phyloP scores from a whole-genome alignment of 192 early-diverging fungal genomes.

The Linnemannia hyalina region DNA sequence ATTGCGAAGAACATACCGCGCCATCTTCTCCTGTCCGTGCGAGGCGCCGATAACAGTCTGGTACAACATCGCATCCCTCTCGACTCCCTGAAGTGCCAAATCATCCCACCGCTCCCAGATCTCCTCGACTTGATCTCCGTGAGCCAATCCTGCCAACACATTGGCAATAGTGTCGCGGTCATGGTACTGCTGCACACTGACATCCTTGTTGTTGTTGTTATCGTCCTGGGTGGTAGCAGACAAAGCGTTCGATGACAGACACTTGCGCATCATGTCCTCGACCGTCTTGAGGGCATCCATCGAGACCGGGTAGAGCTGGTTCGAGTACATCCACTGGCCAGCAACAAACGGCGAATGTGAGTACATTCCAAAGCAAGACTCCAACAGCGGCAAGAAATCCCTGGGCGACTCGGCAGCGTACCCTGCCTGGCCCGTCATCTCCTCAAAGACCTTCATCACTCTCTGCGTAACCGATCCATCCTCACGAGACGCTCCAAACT shows the following conservation, averaged over 20 bases:
- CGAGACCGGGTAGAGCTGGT: slow-evolving; percentile 35
- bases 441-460: slow-evolving; percentile 36
- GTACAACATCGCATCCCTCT: slow-evolving; percentile 36
- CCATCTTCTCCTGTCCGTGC: slow-evolving; percentile 35
- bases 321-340: slow-evolving; percentile 50
- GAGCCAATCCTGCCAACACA: slow-evolving; percentile 40
- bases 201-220: background rate
- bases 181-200: slow-evolving; percentile 17
- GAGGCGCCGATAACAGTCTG: slow-evolving; percentile 52
- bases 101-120: slow-evolving; percentile 38
- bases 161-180: slow-evolving; percentile 28
- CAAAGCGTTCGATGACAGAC: background rate
- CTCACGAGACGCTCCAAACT: slow-evolving; percentile 24
- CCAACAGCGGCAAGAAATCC: slow-evolving; percentile 38
- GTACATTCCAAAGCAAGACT: slow-evolving; percentile 46
- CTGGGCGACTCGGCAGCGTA: slow-evolving; percentile 18
- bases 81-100: slow-evolving; percentile 32
- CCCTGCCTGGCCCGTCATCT: slow-evolving; percentile 25
- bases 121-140: slow-evolving; percentile 38
- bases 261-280: slow-evolving; percentile 31
- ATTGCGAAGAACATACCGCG: slow-evolving; percentile 17
- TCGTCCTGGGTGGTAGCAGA: background rate
- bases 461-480: background rate
- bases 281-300: slow-evolving; percentile 18
- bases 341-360: slow-evolving; percentile 40